Evolutionary conservation across 2,329 filamentous ascomycete genomes (phyloP).

Genomic region (Alternaria sp.): DNA sequence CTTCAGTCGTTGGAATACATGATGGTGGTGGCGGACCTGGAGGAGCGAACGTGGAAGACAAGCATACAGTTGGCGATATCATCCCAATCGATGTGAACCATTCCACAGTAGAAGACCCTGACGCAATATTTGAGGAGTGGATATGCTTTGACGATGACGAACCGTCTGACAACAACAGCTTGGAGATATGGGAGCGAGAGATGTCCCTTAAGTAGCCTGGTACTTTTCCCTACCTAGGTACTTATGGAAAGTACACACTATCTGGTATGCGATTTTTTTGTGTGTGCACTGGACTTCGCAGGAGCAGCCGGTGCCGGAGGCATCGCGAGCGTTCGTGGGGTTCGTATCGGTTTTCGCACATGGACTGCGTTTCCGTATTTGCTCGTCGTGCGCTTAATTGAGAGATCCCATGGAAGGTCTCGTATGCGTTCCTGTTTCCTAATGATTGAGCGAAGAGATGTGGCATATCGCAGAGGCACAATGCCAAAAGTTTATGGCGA

Average conservation of each 20-base stretch:
- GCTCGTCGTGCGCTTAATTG: too few species aligned
- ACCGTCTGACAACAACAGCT: background rate
- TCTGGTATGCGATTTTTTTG: background rate
- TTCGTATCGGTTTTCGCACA: background rate
- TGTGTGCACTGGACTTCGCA: fast-evolving
- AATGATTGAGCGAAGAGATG: too few species aligned
- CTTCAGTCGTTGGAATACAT: background rate
- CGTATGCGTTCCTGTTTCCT: too few species aligned
- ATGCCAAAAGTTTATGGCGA: too few species aligned
- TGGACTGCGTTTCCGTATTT: background rate
- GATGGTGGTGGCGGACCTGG: background rate
- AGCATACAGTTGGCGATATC: background rate
- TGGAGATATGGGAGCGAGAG: background rate
- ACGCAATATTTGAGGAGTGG: background rate
- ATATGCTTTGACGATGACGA: too few species aligned
- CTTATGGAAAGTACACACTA: background rate
- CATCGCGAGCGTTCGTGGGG: background rate
- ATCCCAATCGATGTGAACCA: background rate
- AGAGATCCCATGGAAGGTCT: too few species aligned
- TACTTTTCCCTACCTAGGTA: background rate
- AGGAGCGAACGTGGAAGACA: background rate
- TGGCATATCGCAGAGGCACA: too few species aligned
- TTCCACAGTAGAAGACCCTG: background rate
- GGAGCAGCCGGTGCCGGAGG: background rate
- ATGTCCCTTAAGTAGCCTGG: too few species aligned